A percentile compares a stretch with the other conserved stretches of the same genome.
Conservation (phyloP, 2,329 filamentous ascomycete species). For the Cladosporium halotolerans region DNA sequence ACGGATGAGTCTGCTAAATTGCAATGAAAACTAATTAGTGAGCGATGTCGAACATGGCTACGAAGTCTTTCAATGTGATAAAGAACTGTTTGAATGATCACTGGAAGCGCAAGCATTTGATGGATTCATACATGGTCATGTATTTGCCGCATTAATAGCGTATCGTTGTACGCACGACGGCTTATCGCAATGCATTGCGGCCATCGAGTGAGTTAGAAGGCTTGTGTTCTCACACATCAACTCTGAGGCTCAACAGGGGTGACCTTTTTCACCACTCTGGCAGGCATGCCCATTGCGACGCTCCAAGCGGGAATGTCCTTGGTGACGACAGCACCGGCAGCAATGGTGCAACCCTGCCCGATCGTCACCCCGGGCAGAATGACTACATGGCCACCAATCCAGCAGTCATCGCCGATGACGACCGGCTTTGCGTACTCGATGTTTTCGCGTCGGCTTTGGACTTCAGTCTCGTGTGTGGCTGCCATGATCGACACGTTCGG, state of each 20-base stretch:
- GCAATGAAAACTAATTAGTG: no score
- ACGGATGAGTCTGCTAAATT: no score
- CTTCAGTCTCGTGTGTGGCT: conserved; percentile 48
- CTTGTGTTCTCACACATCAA: no score
- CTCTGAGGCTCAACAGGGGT: conserved; percentile 7
- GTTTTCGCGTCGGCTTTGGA: conserved; percentile 41
- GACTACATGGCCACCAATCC: conserved; percentile 21
- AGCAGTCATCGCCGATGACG: conserved; percentile 35
- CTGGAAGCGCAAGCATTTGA: no score
- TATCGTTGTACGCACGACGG: no score
- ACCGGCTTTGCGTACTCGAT: conserved; percentile 47
- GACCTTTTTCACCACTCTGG: conserved; percentile 20
- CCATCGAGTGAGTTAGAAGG: no score
- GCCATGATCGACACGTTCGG: conserved; percentile 48
- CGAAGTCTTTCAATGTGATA: no score
- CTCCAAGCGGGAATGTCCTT: conserved; percentile 20
- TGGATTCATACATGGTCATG: no score
- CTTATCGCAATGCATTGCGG: no score
- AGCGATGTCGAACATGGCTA: no score
- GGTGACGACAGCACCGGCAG: conserved; percentile 19
- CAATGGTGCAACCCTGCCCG: conserved; percentile 21
- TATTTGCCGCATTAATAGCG: no score
- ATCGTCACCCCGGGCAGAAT: conserved; percentile 24
- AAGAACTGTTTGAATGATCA: no score
- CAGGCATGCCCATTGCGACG: conserved; percentile 22